phyloP scores from a whole-genome alignment of 805 yeast species.

The Candida easanensis region DNA sequence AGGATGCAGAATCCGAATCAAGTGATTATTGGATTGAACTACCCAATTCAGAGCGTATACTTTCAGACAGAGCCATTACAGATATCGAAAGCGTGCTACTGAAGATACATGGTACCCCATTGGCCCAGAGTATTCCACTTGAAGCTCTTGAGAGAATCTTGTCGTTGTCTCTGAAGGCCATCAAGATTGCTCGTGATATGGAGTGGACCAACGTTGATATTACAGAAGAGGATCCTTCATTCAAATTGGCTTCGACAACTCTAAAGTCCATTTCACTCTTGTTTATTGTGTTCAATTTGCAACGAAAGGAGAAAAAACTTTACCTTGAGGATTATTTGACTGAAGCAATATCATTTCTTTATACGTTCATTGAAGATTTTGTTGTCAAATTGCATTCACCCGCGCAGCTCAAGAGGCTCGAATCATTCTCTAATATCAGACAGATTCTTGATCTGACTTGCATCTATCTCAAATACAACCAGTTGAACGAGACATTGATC shows the following conservation, averaged over 20 bases:
- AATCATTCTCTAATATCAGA: slow-evolving; percentile 10
- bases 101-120: slow-evolving; percentile 16
- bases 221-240: slow-evolving; percentile 1
- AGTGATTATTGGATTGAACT: slow-evolving; percentile 27
- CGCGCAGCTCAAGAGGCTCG: not conserved
- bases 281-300: slow-evolving; percentile 39
- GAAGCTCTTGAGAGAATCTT: slow-evolving; percentile 33
- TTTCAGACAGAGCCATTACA: slow-evolving; percentile 20
- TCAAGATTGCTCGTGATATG: slow-evolving; percentile 25
- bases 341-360: slow-evolving; percentile 39
- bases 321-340: slow-evolving; percentile 43
- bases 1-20: slow-evolving; percentile 25
- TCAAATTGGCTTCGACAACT: slow-evolving; percentile 10
- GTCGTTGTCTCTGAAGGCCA: slow-evolving; percentile 28
- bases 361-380: slow-evolving; percentile 32
- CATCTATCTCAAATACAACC: slow-evolving; percentile 16
- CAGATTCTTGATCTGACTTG: slow-evolving; percentile 20
- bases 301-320: slow-evolving; percentile 40
- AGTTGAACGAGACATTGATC: slow-evolving; percentile 47
- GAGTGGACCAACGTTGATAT: slow-evolving; percentile 16
- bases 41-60: slow-evolving; percentile 18
- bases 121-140: slow-evolving; percentile 19
- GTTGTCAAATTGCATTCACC: slow-evolving; percentile 19
- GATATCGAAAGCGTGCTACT: slow-evolving; percentile 24
- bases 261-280: slow-evolving; percentile 29